These are phyloP conservation scores for Ceratocystis harringtonii DNA, from an alignment of 2,329 filamentous ascomycete genomes.

Conservation along the genomic window DNA sequence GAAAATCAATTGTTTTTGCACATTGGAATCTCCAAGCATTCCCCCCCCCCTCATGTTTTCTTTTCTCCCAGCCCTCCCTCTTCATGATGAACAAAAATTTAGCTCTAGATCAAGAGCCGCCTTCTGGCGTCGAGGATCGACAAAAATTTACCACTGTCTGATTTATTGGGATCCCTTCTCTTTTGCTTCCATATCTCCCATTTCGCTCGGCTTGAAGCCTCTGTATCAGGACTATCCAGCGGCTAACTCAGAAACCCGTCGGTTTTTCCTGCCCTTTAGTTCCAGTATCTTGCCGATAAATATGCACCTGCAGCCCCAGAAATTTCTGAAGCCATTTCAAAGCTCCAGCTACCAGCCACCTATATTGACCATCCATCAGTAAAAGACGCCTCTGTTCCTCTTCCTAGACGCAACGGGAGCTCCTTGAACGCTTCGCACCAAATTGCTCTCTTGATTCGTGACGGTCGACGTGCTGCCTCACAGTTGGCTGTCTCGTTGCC, in stretches of 20 bases:
- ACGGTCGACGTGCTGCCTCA: conserved; percentile 45
- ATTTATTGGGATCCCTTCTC: conserved; percentile 20
- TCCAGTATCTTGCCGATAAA: conserved; percentile 50
- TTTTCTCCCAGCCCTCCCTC: conserved; percentile 12
- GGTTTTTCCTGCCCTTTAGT: conserved; percentile 28
- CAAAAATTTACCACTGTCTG: conserved; percentile 33
- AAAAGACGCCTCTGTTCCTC: conserved; percentile 37
- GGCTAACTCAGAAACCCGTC: conserved; percentile 9
- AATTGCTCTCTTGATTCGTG: conserved; percentile 47
- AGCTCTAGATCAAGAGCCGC: conserved; percentile 77
- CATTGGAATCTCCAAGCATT: neutral
- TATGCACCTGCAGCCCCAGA: conserved; percentile 50
- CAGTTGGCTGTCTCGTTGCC: conserved; percentile 33
- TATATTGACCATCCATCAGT: conserved; percentile 33
- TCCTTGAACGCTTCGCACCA: conserved; percentile 37
- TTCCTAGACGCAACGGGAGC: conserved; percentile 33
- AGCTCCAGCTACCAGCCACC: conserved; percentile 46
- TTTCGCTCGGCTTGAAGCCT: neutral
- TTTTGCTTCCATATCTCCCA: conserved; percentile 5
- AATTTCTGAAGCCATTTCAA: conserved; percentile 50
- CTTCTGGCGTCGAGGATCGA: conserved; percentile 45
- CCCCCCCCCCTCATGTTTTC: neutral
- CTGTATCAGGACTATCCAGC: neutral
- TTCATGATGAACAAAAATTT: conserved; percentile 36
- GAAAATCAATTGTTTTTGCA: neutral